Percentiles rank a stretch among this genome's conserved stretches.
Conservation (phyloP, 2,329 filamentous ascomycete genomes). For the Colletotrichum sidae region DNA sequence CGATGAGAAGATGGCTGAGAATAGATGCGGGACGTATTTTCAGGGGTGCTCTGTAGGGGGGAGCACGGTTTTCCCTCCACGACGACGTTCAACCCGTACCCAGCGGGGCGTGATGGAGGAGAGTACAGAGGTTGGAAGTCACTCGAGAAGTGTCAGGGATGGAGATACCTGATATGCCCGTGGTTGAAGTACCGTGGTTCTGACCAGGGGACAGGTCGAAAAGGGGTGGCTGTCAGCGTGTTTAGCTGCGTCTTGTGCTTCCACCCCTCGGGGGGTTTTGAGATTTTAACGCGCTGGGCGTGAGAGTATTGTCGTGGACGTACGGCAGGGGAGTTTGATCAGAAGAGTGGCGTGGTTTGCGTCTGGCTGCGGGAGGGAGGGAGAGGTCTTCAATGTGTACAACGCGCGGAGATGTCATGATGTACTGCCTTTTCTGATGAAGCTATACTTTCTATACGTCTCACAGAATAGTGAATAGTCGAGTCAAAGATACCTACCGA, state of each 20-base stretch:
- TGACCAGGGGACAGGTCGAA: background rate
- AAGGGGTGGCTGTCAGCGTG: slow-evolving; percentile 4
- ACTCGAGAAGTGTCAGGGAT: background rate
- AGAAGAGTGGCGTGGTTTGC: background rate
- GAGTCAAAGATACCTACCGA: too few species aligned
- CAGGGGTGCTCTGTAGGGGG: slow-evolving; percentile 5
- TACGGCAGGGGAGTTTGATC: slow-evolving; percentile 3
- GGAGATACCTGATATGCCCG: background rate
- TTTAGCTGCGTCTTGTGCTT: slow-evolving; percentile 7
- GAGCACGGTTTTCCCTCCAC: slow-evolving; percentile 1
- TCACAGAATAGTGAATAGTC: too few species aligned
- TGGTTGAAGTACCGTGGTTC: background rate
- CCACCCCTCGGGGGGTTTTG: slow-evolving; percentile 21
- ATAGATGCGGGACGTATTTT: background rate
- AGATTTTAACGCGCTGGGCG: slow-evolving; percentile 20
- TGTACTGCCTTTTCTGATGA: too few species aligned
- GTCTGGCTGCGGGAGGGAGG: background rate
- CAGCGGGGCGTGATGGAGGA: background rate
- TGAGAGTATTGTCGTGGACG: slow-evolving; percentile 18
- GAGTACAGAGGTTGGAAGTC: background rate
- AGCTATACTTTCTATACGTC: too few species aligned
- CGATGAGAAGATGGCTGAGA: slow-evolving; percentile 4
- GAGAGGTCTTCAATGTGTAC: slow-evolving; percentile 10
- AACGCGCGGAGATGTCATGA: background rate
- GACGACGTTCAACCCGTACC: slow-evolving; percentile 27